Evolutionary conservation across 345 rosid genomes (phyloP).

Genomic region (Clausena lansium): DNA sequence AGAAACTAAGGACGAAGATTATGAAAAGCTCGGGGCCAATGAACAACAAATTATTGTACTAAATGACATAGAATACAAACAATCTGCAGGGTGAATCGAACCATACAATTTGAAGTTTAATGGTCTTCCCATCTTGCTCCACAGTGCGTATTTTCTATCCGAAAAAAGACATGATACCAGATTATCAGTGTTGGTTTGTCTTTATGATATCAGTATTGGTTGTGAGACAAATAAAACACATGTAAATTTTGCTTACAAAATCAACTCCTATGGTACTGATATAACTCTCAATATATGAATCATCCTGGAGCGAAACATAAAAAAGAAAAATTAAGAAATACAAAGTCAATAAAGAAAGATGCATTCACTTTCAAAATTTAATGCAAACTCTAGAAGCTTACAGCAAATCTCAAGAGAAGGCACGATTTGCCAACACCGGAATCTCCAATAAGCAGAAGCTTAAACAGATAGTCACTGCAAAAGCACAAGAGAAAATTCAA

Average conservation of each 20-base stretch:
- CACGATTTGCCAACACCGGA: conserved; percentile 66
- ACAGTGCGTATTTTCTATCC: conserved; percentile 88
- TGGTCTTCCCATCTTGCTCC: conserved; percentile 87
- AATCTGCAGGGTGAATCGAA: neutral
- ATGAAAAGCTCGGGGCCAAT: neutral
- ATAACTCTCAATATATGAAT: conserved; percentile 76
- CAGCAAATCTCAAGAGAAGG: conserved; percentile 61
- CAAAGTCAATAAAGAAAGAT: neutral
- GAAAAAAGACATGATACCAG: conserved; percentile 15
- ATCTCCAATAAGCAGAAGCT: conserved; percentile 62
- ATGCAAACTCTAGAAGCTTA: conserved; percentile 20
- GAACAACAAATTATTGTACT: neutral
- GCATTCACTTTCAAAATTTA: neutral
- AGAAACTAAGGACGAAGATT: neutral
- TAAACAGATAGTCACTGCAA: conserved; percentile 60
- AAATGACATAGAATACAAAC: neutral
- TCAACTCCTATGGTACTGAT: conserved; percentile 87
- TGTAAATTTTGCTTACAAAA: conserved; percentile 47
- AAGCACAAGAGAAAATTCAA: conserved; percentile 1
- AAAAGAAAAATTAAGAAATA: neutral
- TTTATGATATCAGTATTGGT: neutral
- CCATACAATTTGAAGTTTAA: conserved; percentile 67
- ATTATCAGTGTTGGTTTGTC: neutral
- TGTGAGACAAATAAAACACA: neutral
- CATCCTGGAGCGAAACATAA: conserved; percentile 48